Evolutionary conservation across 2,329 filamentous ascomycete genomes (phyloP).

Genomic region (Alternaria angustiovoidea): DNA sequence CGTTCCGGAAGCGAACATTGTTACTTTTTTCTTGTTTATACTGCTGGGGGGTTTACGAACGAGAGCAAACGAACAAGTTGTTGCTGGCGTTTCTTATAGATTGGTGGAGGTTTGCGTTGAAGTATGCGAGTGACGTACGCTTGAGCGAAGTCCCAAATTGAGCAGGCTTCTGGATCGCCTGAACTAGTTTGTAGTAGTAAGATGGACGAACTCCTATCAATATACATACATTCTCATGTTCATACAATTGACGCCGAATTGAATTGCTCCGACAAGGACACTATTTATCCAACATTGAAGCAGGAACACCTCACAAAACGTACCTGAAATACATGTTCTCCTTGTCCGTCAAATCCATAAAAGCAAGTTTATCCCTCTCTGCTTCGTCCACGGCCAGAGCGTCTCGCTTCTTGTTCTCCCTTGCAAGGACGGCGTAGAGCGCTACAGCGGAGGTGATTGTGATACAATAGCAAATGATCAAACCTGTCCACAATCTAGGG

Average conservation of each 20-base stretch:
- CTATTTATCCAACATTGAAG: not conserved
- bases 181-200: not conserved
- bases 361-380: constrained; percentile 60
- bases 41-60: not conserved
- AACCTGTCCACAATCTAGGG: constrained; percentile 72
- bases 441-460: constrained; percentile 66
- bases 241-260: not conserved
- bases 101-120: not conserved
- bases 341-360: constrained; percentile 64
- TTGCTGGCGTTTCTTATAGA: constrained; percentile 7
- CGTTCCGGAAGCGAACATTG: constrained; percentile 14
- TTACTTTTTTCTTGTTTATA: not conserved
- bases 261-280: not conserved
- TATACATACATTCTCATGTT: not conserved
- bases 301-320: constrained; percentile 43
- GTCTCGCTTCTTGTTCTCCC: constrained; percentile 59
- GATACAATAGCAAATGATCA: constrained; percentile 74
- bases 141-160: constrained; percentile 4
- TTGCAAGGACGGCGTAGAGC: constrained; percentile 66
- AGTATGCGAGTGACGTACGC: not conserved
- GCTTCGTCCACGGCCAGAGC: constrained; percentile 62
- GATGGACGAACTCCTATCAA: not conserved
- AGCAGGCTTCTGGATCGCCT: not conserved
- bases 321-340: constrained; percentile 68
- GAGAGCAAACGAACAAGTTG: constrained; percentile 5